Conservation (phyloP, 2,329 filamentous ascomycete genomes). For the Diplodia corticola region DNA sequence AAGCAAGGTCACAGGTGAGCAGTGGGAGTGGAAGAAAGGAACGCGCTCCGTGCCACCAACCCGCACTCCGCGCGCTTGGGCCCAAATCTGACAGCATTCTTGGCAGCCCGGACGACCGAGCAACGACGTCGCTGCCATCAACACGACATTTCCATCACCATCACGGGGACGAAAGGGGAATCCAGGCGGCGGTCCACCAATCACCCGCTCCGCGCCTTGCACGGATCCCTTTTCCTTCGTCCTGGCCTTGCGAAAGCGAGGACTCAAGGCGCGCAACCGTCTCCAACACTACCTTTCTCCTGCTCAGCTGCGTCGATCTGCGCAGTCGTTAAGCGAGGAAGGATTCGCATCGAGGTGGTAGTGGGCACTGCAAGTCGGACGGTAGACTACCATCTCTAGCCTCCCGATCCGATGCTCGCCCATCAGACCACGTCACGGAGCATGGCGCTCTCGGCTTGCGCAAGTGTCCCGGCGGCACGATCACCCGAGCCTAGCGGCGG, state of each 20-base stretch:
- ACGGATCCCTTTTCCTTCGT: neutral
- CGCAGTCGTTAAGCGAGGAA: neutral
- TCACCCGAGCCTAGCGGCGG: neutral
- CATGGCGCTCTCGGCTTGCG: neutral
- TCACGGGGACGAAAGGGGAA: neutral
- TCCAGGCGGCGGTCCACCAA: neutral
- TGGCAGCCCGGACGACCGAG: neutral
- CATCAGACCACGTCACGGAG: neutral
- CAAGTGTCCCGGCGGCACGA: neutral
- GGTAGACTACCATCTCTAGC: neutral
- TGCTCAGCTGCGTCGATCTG: neutral
- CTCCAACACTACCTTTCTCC: neutral
- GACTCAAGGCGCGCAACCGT: neutral
- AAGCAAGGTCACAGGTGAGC: neutral
- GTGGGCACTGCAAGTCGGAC: neutral
- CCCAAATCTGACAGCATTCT: neutral
- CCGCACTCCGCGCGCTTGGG: neutral
- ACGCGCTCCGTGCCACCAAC: slow-evolving; percentile 1
- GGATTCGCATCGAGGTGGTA: neutral
- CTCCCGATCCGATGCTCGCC: neutral
- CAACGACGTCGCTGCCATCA: neutral
- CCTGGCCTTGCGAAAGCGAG: neutral
- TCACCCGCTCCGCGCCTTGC: neutral
- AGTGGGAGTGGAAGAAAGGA: slow-evolving; percentile 4
- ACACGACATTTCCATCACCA: neutral